Evolutionary conservation across 2,329 filamentous ascomycete genomes (phyloP).

Genomic region (Pseudocercospora ulei): DNA sequence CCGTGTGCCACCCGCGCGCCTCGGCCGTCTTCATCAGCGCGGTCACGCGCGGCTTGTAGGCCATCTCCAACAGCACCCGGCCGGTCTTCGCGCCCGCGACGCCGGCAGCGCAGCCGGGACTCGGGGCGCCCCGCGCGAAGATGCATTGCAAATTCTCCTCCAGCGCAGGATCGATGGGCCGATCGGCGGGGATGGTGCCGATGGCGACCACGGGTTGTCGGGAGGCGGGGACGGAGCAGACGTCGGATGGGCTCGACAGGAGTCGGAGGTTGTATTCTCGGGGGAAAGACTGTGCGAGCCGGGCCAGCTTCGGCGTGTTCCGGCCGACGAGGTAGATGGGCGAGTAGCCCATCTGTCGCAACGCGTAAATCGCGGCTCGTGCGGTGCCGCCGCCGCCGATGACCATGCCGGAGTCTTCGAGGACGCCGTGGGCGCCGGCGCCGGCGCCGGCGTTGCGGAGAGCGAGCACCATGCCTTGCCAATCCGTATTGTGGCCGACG

Average conservation of each 20-base stretch:
- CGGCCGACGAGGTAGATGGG: conserved; percentile 84
- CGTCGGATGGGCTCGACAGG: conserved; percentile 48
- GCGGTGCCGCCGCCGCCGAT: conserved; percentile 88
- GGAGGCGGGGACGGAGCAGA: conserved; percentile 41
- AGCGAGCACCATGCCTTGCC: conserved; percentile 78
- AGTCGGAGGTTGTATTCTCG: conserved; percentile 58
- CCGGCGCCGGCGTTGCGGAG: conserved; percentile 58
- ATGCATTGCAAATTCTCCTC: conserved; percentile 52
- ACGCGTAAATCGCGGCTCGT: conserved; percentile 78
- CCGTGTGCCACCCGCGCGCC: conserved; percentile 67
- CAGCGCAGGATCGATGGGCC: conserved; percentile 64
- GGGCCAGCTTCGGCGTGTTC: conserved; percentile 56
- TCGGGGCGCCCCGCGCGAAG: conserved; percentile 44
- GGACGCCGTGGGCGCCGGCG: conserved; percentile 32
- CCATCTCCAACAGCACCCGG: conserved; percentile 79
- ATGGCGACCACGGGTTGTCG: conserved; percentile 61
- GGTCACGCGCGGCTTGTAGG: conserved; percentile 80
- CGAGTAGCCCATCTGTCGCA: conserved; percentile 71
- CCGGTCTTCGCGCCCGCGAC: conserved; percentile 38
- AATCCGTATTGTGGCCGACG: conserved; percentile 88
- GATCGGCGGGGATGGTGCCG: conserved; percentile 82
- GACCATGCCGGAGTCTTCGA: conserved; percentile 57
- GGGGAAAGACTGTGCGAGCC: conserved; percentile 64
- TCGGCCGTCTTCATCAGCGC: conserved; percentile 74
- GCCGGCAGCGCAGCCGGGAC: too few relatives aligned